Evolutionary conservation across 139 green algal species (phyloP), one percentile per base, ranked within the genome.

Genomic region (Mesotaenium endlicherianum): DNA sequence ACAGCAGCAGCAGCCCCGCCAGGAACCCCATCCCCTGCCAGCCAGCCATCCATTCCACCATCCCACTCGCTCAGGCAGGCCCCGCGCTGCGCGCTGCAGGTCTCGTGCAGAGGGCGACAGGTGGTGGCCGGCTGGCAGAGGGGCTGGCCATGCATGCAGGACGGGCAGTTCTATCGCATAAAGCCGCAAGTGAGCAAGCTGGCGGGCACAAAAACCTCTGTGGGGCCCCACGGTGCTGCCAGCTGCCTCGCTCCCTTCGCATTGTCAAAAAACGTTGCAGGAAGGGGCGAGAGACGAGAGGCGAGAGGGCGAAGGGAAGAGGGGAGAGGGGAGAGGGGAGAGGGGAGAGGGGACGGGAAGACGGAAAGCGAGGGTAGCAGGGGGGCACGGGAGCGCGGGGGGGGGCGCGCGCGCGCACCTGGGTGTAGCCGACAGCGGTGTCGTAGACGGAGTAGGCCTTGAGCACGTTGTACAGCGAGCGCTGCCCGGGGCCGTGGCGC

Each of bases 11-110:
- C 71, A 96, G 86, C 17, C 92, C 94, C 0, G 92, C 90, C 11
- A 97, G 83, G 87, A 97, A 97, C 17, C 94, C 93, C 94, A 97
- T 97, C 79, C 94, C 94, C 86, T 97, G 93, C 34, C 3, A 16
- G n/a, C n/a, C n/a, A n/a, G n/a, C n/a, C n/a, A n/a, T n/a, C n/a
- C n/a, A n/a, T n/a, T n/a, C n/a, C n/a, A n/a, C n/a, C n/a, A n/a
- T n/a, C n/a, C n/a, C n/a, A n/a, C n/a, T n/a, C n/a, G n/a, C n/a
- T n/a, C n/a, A n/a, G n/a, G n/a, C n/a, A n/a, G n/a, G n/a, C n/a
- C n/a, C n/a, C n/a, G n/a, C n/a, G n/a, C n/a, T n/a, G n/a, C n/a
- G n/a, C n/a, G n/a, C n/a, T n/a, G n/a, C n/a, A n/a, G n/a, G n/a
- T n/a, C n/a, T n/a, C n/a, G n/a, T n/a, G n/a, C n/a, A n/a, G n/a